Evolutionary conservation across 768 basidiomycete species (phyloP), one percentile per base, ranked within the genome.

Genomic region (Harrya chromipes): DNA sequence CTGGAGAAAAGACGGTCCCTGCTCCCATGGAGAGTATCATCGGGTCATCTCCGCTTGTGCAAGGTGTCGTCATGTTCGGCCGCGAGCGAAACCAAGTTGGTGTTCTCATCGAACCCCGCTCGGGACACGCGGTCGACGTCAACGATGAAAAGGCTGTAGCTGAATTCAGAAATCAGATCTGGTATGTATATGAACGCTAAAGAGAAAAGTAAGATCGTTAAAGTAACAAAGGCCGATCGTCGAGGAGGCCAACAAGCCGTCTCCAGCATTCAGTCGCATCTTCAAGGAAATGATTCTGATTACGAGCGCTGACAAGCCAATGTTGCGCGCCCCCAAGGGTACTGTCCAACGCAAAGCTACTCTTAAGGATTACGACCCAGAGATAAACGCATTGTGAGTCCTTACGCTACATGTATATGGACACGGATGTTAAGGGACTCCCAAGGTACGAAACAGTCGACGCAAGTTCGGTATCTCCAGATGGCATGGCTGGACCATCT

Each of bases 211-310:
- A 29, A 10, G 10, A 10, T 8, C 20, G 20, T 40, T 17, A 11
- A 38, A 12, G 16, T 6, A 6, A 34, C 10, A 33, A 34, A 75
- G 72, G 70, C 66, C 72, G 0, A 34, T 54, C 14, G 64, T 78
- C 1, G 71, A 75, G 17, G 70, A 73, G 21, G 76, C 73, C 0
- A 78, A 77, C 49, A 52, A 43, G 14, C 50, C 52, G 0, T 65
- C 73, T 0, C 76, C 75, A 0, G 59, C 70, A 0, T 74, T 71
- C 39, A 74, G 73, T 29, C 61, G 71, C 8, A 67, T 77, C 6
- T 77, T 73, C 67, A 76, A 75, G 59, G 74, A 81, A 56, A 75
- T 80, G 78, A 78, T 81, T 36, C 29, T 80, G 13, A 59, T 79
- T 13, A 61, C 76, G 0, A 53, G 58, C 0, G 40, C 62, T 23